Evolutionary conservation across 2,329 filamentous ascomycete genomes (phyloP).

Genomic region (Trichoderma aggressivum): DNA sequence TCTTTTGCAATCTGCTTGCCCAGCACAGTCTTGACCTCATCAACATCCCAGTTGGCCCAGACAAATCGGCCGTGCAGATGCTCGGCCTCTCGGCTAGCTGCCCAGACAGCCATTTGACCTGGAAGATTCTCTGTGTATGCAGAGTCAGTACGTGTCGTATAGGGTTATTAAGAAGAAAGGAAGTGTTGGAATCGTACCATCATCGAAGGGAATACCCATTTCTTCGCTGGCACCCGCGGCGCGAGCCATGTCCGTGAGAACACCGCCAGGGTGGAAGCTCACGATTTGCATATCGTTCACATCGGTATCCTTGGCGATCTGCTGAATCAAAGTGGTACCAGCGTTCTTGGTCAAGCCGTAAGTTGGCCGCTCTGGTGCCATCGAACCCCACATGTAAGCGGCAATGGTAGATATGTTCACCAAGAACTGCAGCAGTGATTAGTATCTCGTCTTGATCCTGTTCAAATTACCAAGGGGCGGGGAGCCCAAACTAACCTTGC

Average conservation of each 20-base stretch:
- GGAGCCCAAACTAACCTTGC: slow-evolving; percentile 11
- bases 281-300: slow-evolving; percentile 28
- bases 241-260: slow-evolving; percentile 28
- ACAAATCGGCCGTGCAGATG: slow-evolving; percentile 40
- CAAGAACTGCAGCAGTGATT: neutral
- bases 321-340: slow-evolving; percentile 35
- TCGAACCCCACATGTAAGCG: slow-evolving; percentile 19
- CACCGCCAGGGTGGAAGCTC: slow-evolving; percentile 25
- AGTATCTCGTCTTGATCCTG: neutral
- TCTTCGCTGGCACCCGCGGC: slow-evolving; percentile 23
- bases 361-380: slow-evolving; percentile 20
- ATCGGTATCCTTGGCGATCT: slow-evolving; percentile 35
- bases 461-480: no score
- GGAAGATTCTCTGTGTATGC: slow-evolving; percentile 8
- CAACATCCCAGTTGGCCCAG: slow-evolving; percentile 42
- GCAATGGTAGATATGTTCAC: slow-evolving; percentile 22
- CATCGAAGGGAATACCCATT: slow-evolving; percentile 1
- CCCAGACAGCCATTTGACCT: slow-evolving; percentile 38
- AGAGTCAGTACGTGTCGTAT: neutral
- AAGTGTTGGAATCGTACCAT: neutral
- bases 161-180: neutral
- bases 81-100: slow-evolving; percentile 35
- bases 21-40: slow-evolving; percentile 20
- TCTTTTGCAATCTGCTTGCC: slow-evolving; percentile 19
- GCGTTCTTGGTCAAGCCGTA: slow-evolving; percentile 41